Base-by-base conservation (phyloP, 495 filamentous ascomycete genomes). In the Glonium stellatum region DNA sequence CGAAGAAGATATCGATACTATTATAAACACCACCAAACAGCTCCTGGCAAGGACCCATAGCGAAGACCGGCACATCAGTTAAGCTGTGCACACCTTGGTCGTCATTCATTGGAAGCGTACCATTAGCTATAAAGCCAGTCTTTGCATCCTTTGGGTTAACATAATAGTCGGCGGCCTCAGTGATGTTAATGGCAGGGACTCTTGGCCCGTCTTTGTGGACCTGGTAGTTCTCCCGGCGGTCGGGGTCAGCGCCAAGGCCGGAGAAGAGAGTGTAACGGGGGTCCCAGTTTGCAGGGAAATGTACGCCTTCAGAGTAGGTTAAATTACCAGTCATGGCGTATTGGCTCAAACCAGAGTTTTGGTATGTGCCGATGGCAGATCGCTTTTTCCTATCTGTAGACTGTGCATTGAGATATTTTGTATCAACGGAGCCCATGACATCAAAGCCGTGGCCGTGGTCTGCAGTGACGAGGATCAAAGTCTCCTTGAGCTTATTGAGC, bases 401-500 rank as follows among this genome's bases (percentile, higher is more conserved):
- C 65, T 87, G 81, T 3, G 76, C 79, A 11, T 78, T 71, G 9
- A 87, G 71, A 73, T 88, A 89, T 67, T 77, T 59, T 3, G 80
- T 82, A 59, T 82, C 80, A 13, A 78, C 78, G 34, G 72, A 74
- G 55, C 80, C 80, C 54, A 77, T 80, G 54, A 83, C 81, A 61
- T 86, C 85, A 63, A 89, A 89, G 54, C 87, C 87, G 74, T 89
- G 86, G 37, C 87, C 87, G 73, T 90, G 87, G 69, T 90, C 87
- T 5, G 87, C 85, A 10, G 85, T 87, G 34, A 90, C 84, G 41
- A 90, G 62, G 59, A 90, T 77, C 1, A 88, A 73, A 0, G 87
- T 90, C 36, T 86, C 80, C 13, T 89, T 81, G 3, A 86, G 72
- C 22, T 78, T 71, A 46, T 78, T 77, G 0, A 85, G 68, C 5